Evolutionary conservation across 164 flowering plant species (phyloP), one percentile per base, ranked within the genome.

Genomic region (Warburgia ugandensis): DNA sequence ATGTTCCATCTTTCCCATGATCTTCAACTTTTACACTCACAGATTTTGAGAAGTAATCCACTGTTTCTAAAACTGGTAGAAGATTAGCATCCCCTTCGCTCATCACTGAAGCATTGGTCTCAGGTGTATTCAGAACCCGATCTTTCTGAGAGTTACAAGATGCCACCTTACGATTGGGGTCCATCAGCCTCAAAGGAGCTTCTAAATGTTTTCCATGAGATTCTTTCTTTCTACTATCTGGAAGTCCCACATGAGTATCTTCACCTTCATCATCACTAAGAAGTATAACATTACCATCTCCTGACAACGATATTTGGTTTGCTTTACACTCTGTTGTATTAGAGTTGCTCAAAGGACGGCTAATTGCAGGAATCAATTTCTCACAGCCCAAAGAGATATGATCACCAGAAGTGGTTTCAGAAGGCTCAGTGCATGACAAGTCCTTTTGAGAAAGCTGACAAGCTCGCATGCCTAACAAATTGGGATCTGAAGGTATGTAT

Each of bases 41-140:
- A 28, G 56, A 54, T 1, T 46, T 49, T 20, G 14, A 58, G 36
- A 16, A 44, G 43, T 29, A 19, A 21, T 36, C 31, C 37, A 38
- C 60, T 19, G 14, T 67, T 46, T 64, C 71, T 26, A 39, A 46
- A 46, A 53, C 38, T 17, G 58, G 52, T 26, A 56, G 38, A 52
- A 40, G 41, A 39, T 33, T 29, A 14, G 23, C 56, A 51, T 64
- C 62, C 22, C 49, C 59, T 45, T 68, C 72, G 50, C 49, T 54
- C 68, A 66, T 60, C 33, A 60, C 54, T 2, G 51, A 46, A 2
- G 77, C 75, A 55, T 61, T 68, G 16, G 73, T 65, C 37, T 50
- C 45, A 2, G 72, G 68, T 11, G 66, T 49, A 29, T 56, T 44
- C 60, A 66, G 21, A 21, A 21, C 44, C 27, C 48, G 33, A 49